These are phyloP conservation scores for Rhodotorula mucilaginosa DNA, from an alignment of 1,284 basidiomycete genomes.

Conservation along the genomic window DNA sequence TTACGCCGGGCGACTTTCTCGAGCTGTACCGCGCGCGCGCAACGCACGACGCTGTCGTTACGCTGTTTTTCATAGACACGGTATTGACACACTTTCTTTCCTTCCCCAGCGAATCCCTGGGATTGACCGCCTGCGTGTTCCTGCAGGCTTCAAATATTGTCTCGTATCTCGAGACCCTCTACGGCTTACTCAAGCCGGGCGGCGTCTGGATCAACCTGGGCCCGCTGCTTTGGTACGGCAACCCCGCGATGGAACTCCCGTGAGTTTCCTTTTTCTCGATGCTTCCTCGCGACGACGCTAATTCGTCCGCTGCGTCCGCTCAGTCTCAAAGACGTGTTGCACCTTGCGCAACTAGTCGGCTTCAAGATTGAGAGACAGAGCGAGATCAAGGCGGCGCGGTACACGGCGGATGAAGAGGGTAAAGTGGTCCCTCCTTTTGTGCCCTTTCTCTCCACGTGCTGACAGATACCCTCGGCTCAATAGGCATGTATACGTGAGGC, in stretches of 20 bases:
- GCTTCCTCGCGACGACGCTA: no score
- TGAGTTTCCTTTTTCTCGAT: neutral
- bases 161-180: slow-evolving; percentile 29
- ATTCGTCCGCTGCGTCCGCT: neutral
- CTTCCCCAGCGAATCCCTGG: no score
- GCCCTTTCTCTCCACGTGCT: no score
- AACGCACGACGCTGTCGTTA: slow-evolving; percentile 53
- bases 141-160: slow-evolving; percentile 60
- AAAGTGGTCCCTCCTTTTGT: slow-evolving; percentile 49
- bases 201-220: slow-evolving; percentile 68
- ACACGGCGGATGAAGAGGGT: slow-evolving; percentile 60
- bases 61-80: slow-evolving; percentile 63
- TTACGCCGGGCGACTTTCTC: slow-evolving; percentile 60
- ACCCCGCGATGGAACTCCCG: slow-evolving; percentile 58
- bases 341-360: slow-evolving; percentile 56
- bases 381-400: slow-evolving; percentile 60
- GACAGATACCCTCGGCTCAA: no score
- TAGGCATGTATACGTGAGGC: slow-evolving; percentile 8
- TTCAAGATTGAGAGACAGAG: slow-evolving; percentile 51
- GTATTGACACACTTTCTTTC: neutral
- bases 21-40: slow-evolving; percentile 44
- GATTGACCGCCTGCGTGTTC: neutral
- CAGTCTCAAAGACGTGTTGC: slow-evolving; percentile 61
- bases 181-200: slow-evolving; percentile 54
- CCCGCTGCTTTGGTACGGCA: slow-evolving; percentile 61